Percentiles rank a stretch among this genome's conserved stretches.
phyloP scores from a whole-genome alignment of 495 filamentous ascomycete genomes.

The Lepidopterella palustris region DNA sequence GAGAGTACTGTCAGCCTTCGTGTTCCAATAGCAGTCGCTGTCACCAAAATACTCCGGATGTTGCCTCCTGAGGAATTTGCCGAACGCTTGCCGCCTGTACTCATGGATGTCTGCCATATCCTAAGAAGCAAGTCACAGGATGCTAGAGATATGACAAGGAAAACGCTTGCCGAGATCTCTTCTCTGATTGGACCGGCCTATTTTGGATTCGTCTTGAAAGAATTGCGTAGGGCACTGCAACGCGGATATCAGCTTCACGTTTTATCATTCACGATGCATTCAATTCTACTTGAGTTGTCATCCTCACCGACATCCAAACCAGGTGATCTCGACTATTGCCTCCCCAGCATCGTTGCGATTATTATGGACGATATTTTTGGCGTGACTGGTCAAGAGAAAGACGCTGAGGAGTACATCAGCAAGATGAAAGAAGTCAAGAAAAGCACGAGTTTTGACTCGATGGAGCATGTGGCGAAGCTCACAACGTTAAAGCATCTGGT shows the following conservation, averaged over 20 bases:
- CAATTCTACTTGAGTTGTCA: slow-evolving; percentile 60
- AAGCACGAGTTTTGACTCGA: slow-evolving; percentile 94
- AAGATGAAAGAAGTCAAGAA: slow-evolving; percentile 97
- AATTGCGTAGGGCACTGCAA: slow-evolving; percentile 72
- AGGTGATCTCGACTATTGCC: slow-evolving; percentile 84
- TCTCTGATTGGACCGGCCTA: slow-evolving; percentile 70
- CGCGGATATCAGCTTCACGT: slow-evolving; percentile 92
- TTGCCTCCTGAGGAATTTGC: slow-evolving; percentile 65
- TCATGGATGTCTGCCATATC: slow-evolving; percentile 89
- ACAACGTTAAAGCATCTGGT: slow-evolving; percentile 68
- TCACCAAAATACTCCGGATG: slow-evolving; percentile 76
- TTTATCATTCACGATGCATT: slow-evolving; percentile 89
- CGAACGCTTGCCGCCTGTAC: slow-evolving; percentile 66
- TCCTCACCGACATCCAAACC: slow-evolving; percentile 66
- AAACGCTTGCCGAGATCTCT: slow-evolving; percentile 77
- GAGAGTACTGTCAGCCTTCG: slow-evolving; percentile 87
- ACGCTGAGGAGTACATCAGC: slow-evolving; percentile 89
- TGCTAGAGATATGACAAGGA: slow-evolving; percentile 80
- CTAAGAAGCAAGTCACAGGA: slow-evolving; percentile 83
- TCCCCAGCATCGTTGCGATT: slow-evolving; percentile 66
- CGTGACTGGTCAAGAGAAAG: slow-evolving; percentile 91
- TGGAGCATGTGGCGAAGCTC: slow-evolving; percentile 82
- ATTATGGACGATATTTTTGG: slow-evolving; percentile 99
- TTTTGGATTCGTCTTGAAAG: slow-evolving; percentile 88
- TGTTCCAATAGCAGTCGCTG: slow-evolving; percentile 77